These are phyloP conservation scores for Pseudogymnoascus sp. DNA, from an alignment of 2,329 filamentous ascomycete species.

Conservation along the genomic window DNA sequence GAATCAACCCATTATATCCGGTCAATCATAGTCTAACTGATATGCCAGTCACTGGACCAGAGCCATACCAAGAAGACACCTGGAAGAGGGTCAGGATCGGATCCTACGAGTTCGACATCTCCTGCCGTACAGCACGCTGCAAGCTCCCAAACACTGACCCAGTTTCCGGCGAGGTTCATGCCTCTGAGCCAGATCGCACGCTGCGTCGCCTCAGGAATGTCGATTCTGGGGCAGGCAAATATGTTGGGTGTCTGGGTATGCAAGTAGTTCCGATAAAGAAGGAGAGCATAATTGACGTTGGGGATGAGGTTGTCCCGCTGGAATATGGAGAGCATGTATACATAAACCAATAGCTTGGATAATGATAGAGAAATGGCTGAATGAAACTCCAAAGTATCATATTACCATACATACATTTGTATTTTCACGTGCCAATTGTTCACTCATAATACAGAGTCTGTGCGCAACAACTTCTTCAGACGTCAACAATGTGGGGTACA, in stretches of 20 bases:
- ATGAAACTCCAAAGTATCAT: background rate
- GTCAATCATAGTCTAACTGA: conserved; percentile 13
- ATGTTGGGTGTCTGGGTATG: conserved; percentile 54
- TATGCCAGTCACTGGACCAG: conserved; percentile 47
- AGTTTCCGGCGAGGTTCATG: conserved; percentile 23
- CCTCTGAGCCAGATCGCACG: conserved; percentile 49
- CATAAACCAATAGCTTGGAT: conserved; percentile 16
- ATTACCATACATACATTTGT: background rate
- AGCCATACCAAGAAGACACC: conserved; percentile 59
- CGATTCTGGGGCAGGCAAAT: conserved; percentile 47
- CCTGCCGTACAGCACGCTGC: conserved; percentile 61
- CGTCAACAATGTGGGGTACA: background rate
- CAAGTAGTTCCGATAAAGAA: conserved; percentile 48
- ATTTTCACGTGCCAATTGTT: background rate
- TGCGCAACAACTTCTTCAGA: background rate
- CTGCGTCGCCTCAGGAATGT: conserved; percentile 51
- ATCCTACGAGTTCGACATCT: conserved; percentile 48
- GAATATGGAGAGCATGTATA: conserved; percentile 26
- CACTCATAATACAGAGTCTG: background rate
- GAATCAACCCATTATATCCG: conserved; percentile 16
- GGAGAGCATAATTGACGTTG: conserved; percentile 44
- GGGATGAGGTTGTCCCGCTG: conserved; percentile 46
- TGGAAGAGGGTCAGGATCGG: conserved; percentile 54
- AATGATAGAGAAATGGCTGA: background rate
- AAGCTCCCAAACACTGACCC: conserved; percentile 65